Conservation (phyloP, 768 basidiomycete genomes). For the Panaeolus papilionaceus region DNA sequence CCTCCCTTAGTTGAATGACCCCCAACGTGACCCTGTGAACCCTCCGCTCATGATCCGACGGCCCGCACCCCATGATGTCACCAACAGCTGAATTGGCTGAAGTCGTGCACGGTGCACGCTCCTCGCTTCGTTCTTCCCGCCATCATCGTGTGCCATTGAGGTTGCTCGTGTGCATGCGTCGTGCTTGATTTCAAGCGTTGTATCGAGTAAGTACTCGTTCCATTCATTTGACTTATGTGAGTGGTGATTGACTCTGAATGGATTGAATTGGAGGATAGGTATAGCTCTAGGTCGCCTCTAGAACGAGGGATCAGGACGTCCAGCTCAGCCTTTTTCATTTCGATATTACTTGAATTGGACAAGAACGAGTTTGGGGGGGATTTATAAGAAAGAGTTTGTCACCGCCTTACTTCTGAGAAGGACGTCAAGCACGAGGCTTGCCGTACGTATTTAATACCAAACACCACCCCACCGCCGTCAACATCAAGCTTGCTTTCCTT, state of each 20-base stretch:
- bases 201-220: no score
- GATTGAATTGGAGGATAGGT: no score
- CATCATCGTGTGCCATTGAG: background rate
- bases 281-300: no score
- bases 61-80: background rate
- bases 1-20: no score
- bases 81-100: no score
- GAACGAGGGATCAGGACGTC: no score
- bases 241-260: no score
- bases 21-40: no score
- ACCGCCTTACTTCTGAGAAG: background rate
- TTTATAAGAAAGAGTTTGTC: background rate
- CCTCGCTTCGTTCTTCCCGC: conserved; percentile 10
- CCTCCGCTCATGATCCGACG: background rate
- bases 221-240: no score
- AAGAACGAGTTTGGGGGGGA: no score
- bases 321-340: no score
- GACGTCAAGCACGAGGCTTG: conserved; percentile 11
- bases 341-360: background rate
- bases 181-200: background rate
- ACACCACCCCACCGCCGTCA: background rate
- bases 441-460: background rate
- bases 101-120: conserved; percentile 5
- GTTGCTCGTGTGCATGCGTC: no score
- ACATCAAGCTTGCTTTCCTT: background rate